Evolutionary conservation across 1,284 basidiomycete species (phyloP).

Genomic region (Marasmius fiardii): DNA sequence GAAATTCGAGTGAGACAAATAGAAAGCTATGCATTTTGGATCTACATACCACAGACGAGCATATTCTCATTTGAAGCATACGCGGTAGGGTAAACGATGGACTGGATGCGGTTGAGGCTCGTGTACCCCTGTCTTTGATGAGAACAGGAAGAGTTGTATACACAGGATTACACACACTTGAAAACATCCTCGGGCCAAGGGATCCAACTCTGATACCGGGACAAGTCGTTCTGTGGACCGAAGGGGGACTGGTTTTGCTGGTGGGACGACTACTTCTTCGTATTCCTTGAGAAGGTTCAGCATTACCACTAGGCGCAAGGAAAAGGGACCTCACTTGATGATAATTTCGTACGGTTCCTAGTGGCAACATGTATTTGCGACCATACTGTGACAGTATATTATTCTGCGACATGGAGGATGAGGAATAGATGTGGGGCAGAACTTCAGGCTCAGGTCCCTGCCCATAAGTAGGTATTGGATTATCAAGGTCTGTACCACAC

Average conservation of each 20-base stretch:
- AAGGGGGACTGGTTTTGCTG: slow-evolving; percentile 78
- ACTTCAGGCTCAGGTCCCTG: slow-evolving; percentile 58
- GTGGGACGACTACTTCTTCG: slow-evolving; percentile 89
- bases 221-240: slow-evolving; percentile 74
- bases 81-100: slow-evolving; percentile 91
- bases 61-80: slow-evolving; percentile 96
- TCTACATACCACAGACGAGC: slow-evolving; percentile 84
- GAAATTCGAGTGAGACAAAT: background rate
- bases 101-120: slow-evolving; percentile 92
- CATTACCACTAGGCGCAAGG: background rate
- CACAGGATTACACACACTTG: slow-evolving; percentile 48
- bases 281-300: slow-evolving; percentile 42
- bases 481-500: slow-evolving; percentile 24
- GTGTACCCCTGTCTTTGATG: slow-evolving; percentile 68
- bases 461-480: slow-evolving; percentile 13
- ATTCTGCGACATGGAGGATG: slow-evolving; percentile 56
- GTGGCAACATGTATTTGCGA: slow-evolving; percentile 77
- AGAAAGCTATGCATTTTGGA: background rate
- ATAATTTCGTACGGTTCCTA: slow-evolving; percentile 74
- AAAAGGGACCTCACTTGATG: slow-evolving; percentile 50
- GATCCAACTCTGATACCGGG: slow-evolving; percentile 72
- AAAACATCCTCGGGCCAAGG: slow-evolving; percentile 84
- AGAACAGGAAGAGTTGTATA: slow-evolving; percentile 4
- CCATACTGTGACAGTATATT: slow-evolving; percentile 74
- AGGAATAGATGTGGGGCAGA: slow-evolving; percentile 91